phyloP scores from a whole-genome alignment of 495 filamentous ascomycete genomes.

The Lophium mytilinum region DNA sequence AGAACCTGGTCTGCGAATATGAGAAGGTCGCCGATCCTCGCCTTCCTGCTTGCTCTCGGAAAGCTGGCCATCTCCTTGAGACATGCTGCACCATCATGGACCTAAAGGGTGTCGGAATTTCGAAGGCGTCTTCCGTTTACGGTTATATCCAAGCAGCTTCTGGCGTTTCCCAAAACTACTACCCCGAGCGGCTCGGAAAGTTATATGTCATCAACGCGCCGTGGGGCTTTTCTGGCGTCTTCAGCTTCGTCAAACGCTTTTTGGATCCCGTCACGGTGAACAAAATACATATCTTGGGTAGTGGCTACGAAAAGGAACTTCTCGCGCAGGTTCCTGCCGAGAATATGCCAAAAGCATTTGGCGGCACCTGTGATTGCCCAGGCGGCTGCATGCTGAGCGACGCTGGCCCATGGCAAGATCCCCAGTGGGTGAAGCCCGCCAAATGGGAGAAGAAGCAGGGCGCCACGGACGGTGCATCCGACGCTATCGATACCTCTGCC shows the following conservation, averaged over 20 bases:
- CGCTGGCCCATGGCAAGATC: conserved; percentile 83
- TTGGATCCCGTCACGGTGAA: conserved; percentile 91
- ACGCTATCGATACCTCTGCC: conserved; percentile 16
- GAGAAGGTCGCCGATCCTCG: conserved; percentile 91
- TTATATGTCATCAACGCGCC: conserved; percentile 96
- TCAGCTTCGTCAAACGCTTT: conserved; percentile 79
- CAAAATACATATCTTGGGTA: conserved; percentile 90
- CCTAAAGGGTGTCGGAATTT: conserved; percentile 83
- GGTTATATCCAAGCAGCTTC: conserved; percentile 60
- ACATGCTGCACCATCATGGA: conserved; percentile 98
- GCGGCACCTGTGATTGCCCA: conserved; percentile 71
- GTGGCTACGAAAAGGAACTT: conserved; percentile 72
- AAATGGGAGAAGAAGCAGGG: conserved; percentile 29
- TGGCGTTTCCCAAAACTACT: conserved; percentile 84
- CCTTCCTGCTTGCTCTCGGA: conserved; percentile 90
- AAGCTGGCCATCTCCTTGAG: conserved; percentile 80
- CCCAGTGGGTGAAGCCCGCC: conserved; percentile 53
- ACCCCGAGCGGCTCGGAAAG: conserved; percentile 84
- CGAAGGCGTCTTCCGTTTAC: conserved; percentile 68
- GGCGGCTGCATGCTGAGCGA: conserved; percentile 87
- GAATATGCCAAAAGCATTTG: conserved; percentile 83
- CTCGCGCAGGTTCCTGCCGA: conserved; percentile 77
- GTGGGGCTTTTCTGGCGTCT: conserved; percentile 82
- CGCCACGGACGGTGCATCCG: neutral
- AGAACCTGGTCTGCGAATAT: conserved; percentile 94